Percentiles rank a stretch among this genome's conserved stretches.
Conservation (phyloP, 306 rosid species). For the Sicyos baderoa region DNA sequence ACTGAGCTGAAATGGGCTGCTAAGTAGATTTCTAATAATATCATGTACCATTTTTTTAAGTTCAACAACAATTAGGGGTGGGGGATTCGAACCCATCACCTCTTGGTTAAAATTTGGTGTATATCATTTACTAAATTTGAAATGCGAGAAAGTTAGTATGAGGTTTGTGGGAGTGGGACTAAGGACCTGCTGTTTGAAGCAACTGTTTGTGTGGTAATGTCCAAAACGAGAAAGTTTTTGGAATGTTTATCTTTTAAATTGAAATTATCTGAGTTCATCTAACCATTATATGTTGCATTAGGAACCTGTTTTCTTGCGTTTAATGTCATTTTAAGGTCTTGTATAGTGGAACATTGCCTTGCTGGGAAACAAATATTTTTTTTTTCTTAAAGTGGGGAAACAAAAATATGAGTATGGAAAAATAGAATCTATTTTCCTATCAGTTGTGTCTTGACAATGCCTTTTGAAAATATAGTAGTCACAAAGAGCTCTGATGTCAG, state of each 20-base stretch:
- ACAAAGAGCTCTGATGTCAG: conserved; percentile 33
- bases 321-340: not conserved
- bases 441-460: conserved; percentile 1
- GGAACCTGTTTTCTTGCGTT: not conserved
- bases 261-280: not conserved
- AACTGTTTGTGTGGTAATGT: not conserved
- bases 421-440: not conserved
- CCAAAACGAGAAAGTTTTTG: not conserved
- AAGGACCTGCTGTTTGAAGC: not conserved
- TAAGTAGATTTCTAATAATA: not conserved
- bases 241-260: conserved; percentile 1
- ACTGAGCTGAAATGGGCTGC: not conserved
- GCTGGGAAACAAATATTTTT: too few relatives aligned
- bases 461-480: not conserved
- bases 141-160: not conserved
- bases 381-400: not conserved
- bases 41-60: not conserved
- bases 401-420: not conserved
- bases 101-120: too few relatives aligned
- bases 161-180: not conserved
- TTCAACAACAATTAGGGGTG: too few relatives aligned
- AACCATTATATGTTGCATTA: not conserved
- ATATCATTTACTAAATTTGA: not conserved
- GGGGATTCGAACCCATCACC: too few relatives aligned
- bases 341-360: not conserved